phyloP scores from a whole-genome alignment of 2,329 filamentous ascomycete genomes.

The Botrytis elliptica region DNA sequence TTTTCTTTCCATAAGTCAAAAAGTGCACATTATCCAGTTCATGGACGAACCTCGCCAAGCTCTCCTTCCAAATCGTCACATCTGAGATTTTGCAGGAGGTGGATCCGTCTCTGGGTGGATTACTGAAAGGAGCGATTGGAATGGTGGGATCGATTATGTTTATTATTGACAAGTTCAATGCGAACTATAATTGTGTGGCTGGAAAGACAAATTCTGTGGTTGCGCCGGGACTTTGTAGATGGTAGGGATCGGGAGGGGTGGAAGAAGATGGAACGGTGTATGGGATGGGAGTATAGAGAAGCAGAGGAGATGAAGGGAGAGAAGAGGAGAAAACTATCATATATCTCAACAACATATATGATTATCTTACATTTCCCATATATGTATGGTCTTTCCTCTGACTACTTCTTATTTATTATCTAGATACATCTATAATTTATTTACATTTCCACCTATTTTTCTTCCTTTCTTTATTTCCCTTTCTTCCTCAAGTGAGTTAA shows the following conservation, averaged over 20 bases:
- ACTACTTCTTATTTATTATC: no score
- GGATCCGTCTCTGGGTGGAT: neutral
- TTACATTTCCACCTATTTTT: no score
- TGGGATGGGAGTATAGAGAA: fast-evolving
- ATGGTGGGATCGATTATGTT: neutral
- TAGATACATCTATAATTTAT: no score
- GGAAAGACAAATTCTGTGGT: neutral
- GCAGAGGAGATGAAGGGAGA: no score
- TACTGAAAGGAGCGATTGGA: neutral
- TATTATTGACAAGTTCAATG: neutral
- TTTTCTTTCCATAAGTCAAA: no score
- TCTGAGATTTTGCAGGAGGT: neutral
- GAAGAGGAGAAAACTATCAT: no score
- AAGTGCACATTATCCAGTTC: neutral
- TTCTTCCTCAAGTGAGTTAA: no score
- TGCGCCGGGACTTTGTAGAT: neutral
- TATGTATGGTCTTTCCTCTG: no score
- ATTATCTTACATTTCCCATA: no score
- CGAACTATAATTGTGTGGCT: neutral
- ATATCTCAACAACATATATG: no score
- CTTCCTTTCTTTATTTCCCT: no score
- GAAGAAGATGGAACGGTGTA: no score
- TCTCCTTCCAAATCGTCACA: neutral
- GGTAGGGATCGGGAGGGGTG: neutral
- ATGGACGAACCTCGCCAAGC: neutral